Evolutionary conservation across 805 yeast genomes (phyloP), one percentile per base, ranked within the genome.

Genomic region (Saturnispora diversa): DNA sequence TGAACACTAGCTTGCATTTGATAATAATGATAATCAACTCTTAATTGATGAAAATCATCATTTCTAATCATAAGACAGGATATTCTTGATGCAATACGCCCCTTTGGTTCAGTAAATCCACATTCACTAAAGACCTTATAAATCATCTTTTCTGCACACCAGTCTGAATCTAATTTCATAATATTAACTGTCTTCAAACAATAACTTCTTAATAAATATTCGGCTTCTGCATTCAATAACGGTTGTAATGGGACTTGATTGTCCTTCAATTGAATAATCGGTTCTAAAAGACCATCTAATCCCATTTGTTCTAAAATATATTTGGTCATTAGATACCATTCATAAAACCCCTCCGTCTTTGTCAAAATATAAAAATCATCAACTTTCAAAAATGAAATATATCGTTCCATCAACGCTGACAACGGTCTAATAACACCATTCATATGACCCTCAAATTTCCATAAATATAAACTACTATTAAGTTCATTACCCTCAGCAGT

Each of bases 141-240:
- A 10, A 39, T 12, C 42, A 39, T 39, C 19, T 21, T 30, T 19
- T 37, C 40, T 9, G 35, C 35, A 25, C 30, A 24, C 30, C 30
- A 31, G 20, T 20, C 12, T 4, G 37, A 25, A 8, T 24, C 28
- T 8, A 39, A 27, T 19, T 19, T 21, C 6, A 26, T 10, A 13
- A 25, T n/a, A 11, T 15, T n/a, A 13, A 39, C 32, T 12, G 42
- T 39, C 15, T 28, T 32, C n/a, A 32, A 15, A 13, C 31, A 32
- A 16, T 31, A 39, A 5, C 12, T 19, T 26, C 30, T 31, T 11
- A 39, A 7, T 5, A 39, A 13, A 21, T 20, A 26, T 28, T 39
- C 42, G 1, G 27, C 22, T n/a, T 32, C 31, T 25, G 16, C 21
- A 32, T 32, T 22, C 15, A 19, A 12, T 13, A 27, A 16, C 13